Percentiles rank a stretch among this genome's conserved stretches.
Evolutionary conservation across 2,329 filamentous ascomycete species (phyloP).

Genomic region (Epichloe scottii): DNA sequence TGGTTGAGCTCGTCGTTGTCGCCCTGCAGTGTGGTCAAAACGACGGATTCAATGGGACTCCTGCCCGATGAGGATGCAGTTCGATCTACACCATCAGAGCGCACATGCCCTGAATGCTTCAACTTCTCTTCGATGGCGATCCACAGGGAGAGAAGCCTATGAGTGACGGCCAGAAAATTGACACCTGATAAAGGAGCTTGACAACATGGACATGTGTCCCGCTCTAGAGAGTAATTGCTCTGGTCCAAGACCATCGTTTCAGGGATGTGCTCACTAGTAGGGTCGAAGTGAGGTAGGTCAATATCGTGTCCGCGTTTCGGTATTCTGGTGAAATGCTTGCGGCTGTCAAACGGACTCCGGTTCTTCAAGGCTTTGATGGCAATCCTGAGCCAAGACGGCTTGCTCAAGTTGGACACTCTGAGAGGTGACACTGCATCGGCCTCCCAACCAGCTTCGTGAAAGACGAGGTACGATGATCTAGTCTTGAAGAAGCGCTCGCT

Average conservation of each 20-base stretch:
- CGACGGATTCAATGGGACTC: background rate
- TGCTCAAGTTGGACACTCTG: background rate
- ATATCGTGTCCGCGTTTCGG: background rate
- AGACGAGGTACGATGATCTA: conserved; percentile 5
- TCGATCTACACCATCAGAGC: background rate
- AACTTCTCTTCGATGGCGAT: background rate
- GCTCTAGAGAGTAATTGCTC: background rate
- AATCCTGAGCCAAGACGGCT: background rate
- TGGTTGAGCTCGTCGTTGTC: background rate
- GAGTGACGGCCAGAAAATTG: background rate
- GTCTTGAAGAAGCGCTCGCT: conserved; percentile 5
- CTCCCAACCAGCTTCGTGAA: conserved; percentile 1
- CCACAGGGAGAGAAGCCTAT: background rate
- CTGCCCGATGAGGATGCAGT: background rate
- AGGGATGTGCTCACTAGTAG: background rate
- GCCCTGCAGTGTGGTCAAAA: background rate
- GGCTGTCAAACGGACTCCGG: background rate
- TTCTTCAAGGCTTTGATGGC: background rate
- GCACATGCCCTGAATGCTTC: background rate
- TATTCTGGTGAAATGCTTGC: background rate
- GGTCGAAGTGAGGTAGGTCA: background rate
- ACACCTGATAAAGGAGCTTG: background rate
- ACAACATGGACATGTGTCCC: background rate
- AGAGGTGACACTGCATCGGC: background rate
- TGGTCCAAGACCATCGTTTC: background rate